Conservation (phyloP, 306 rosid genomes). For the Lathyrus oleraceus region DNA sequence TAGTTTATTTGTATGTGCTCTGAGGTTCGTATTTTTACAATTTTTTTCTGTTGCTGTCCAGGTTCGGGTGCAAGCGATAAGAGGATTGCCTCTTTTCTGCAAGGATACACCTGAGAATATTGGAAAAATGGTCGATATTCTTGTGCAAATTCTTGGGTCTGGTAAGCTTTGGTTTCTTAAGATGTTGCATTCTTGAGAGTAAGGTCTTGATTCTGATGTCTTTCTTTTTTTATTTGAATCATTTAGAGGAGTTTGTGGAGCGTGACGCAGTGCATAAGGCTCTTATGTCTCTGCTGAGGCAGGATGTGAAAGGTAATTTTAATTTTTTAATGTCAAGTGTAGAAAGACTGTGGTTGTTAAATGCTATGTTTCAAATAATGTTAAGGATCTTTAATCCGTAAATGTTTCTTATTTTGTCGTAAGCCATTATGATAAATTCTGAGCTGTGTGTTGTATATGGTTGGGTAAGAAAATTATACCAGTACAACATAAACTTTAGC, state of each 20-base stretch:
- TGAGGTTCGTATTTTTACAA: not conserved
- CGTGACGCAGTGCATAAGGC: constrained; percentile 98
- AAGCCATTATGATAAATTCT: constrained; percentile 15
- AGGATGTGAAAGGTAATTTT: constrained; percentile 87
- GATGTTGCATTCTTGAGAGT: constrained; percentile 1
- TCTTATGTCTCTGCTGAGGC: constrained; percentile 91
- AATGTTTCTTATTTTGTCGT: not conserved
- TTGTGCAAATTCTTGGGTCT: constrained; percentile 80
- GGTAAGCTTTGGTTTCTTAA: constrained; percentile 49
- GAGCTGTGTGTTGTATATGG: not conserved
- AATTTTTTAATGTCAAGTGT: not conserved
- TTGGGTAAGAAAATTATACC: not conserved
- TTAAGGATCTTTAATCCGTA: constrained; percentile 11
- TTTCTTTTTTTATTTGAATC: constrained; percentile 20
- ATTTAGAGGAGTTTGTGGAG: constrained; percentile 95
- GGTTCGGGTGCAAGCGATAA: constrained; percentile 98
- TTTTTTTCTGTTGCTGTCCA: constrained; percentile 36
- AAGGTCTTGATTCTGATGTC: constrained; percentile 39
- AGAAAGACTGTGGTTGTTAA: constrained; percentile 14
- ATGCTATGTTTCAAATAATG: not conserved
- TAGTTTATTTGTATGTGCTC: constrained; percentile 7
- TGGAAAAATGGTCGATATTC: constrained; percentile 88
- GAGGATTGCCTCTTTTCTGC: constrained; percentile 98
- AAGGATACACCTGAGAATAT: constrained; percentile 91
- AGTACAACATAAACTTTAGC: not conserved